Percentiles rank a stretch among this genome's conserved stretches.
Conservation (phyloP, 1,139 yeast species). For the Suhomyces bribrorum region DNA sequence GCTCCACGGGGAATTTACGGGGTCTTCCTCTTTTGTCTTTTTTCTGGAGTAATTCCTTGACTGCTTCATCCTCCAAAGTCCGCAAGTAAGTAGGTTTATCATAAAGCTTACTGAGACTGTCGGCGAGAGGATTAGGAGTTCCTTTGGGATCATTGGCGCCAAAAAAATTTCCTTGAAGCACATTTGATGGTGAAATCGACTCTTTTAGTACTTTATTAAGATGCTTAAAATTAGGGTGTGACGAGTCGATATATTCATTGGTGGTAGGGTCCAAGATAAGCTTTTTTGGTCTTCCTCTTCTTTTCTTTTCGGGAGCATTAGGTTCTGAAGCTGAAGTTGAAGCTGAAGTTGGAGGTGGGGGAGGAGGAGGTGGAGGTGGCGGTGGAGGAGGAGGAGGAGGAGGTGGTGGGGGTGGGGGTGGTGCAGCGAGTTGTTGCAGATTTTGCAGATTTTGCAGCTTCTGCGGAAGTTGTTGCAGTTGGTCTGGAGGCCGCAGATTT, state of each 20-base stretch:
- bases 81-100: slow-evolving; percentile 34
- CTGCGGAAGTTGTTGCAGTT: slow-evolving; percentile 15
- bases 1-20: slow-evolving; percentile 51
- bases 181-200: slow-evolving; percentile 14
- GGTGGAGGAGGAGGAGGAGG: slow-evolving; percentile 4
- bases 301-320: slow-evolving; percentile 26
- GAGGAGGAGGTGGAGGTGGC: slow-evolving; percentile 10
- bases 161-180: slow-evolving; percentile 8
- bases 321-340: slow-evolving; percentile 12
- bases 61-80: slow-evolving; percentile 39
- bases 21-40: slow-evolving; percentile 54
- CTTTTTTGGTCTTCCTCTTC: slow-evolving; percentile 49
- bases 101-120: slow-evolving; percentile 23
- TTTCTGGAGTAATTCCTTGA: slow-evolving; percentile 39
- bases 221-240: slow-evolving; percentile 45
- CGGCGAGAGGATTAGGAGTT: slow-evolving; percentile 6
- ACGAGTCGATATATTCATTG: slow-evolving; percentile 45
- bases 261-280: slow-evolving; percentile 44
- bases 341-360: slow-evolving; percentile 15
- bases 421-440: slow-evolving; percentile 8
- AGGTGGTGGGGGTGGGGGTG: slow-evolving; percentile 8
- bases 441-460: slow-evolving; percentile 17
- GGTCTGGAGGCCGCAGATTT: slow-evolving; percentile 8
- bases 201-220: slow-evolving; percentile 40
- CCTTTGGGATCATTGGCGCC: slow-evolving; percentile 1